Conservation (phyloP, 306 rosid genomes). For the Castanea sativa region DNA sequence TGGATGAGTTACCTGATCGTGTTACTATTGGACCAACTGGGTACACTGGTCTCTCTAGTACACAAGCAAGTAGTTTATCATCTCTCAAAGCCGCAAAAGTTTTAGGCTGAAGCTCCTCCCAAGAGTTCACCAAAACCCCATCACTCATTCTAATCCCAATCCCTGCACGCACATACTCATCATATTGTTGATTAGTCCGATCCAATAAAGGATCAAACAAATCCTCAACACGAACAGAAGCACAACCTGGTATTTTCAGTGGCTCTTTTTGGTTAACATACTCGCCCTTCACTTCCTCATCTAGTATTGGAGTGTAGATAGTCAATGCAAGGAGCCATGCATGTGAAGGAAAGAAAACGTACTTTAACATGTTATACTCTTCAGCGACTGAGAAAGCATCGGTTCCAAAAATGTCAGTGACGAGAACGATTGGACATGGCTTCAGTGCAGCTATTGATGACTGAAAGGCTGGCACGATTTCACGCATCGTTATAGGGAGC, state of each 20-base stretch:
- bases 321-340: conserved; percentile 45
- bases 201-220: conserved; percentile 28
- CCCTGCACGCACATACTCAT: not conserved
- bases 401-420: conserved; percentile 51
- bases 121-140: conserved; percentile 61
- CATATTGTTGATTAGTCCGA: conserved; percentile 23
- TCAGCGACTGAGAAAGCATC: conserved; percentile 41
- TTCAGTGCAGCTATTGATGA: conserved; percentile 4
- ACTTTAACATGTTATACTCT: conserved; percentile 42
- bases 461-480: conserved; percentile 1
- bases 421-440: conserved; percentile 29
- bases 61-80: conserved; percentile 7
- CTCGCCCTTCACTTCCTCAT: conserved; percentile 25
- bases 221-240: conserved; percentile 33
- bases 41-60: conserved; percentile 24
- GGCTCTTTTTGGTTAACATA: conserved; percentile 30
- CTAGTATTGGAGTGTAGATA: conserved; percentile 16
- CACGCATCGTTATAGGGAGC: conserved; percentile 29
- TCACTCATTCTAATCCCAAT: conserved; percentile 3
- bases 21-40: conserved; percentile 51
- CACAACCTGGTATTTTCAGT: conserved; percentile 38
- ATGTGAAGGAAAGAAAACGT: conserved; percentile 32
- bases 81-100: conserved; percentile 22
- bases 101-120: conserved; percentile 44
- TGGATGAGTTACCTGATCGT: not conserved